Base-by-base conservation (phyloP, 192 early-diverging fungal species). In the Coemansia sp. region DNA sequence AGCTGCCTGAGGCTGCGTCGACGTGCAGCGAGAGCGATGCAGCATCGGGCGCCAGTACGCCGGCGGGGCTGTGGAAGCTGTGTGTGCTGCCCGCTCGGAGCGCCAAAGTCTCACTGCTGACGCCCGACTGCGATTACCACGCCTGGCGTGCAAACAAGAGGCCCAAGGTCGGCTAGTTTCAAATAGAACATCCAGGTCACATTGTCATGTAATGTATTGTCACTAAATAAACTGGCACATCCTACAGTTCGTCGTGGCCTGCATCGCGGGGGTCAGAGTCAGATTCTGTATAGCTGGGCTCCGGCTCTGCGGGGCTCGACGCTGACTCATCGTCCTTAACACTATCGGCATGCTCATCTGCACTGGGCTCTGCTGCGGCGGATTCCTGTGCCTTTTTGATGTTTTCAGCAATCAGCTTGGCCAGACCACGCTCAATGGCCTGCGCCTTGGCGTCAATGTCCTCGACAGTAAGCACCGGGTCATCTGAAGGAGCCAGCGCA, bases 381-480 rank as follows among this genome's bases (percentile, higher is more conserved):
- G 76, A 43, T 12, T 60, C 24, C 56, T 80, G 82, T 69, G 67
- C 43, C 48, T 81, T 80, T 73, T 84, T 86, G 38, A 82, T 76
- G 79, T 86, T 88, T 70, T 85, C 87, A 60, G 68, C 78, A 41
- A 86, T 70, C 62, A 89, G 70, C 23, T 73, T 81, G 43, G 83
- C 65, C 66, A 87, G 70, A 38, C 76, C 82, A 1, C 69, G 72
- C 58, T 87, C 82, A 17, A 93, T 66, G 10, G 66, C 69, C 45
- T 64, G 66, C 6, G 70, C 70, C 45, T 82, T 84, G 50, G 72
- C 38, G 54, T 87, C 75, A 21, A 90, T 81, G 27, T 89, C 86
- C 5, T 54, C 63, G 1, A 84, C 79, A 5, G 79, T 65, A 22
- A 95, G 83, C 6, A 85, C 86, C 9, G 93, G 93, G 29, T 88